A percentile compares a stretch with the other conserved stretches of the same genome.
Conservation (phyloP, 1,139 yeast species). For the Candida tetrigidarum region DNA sequence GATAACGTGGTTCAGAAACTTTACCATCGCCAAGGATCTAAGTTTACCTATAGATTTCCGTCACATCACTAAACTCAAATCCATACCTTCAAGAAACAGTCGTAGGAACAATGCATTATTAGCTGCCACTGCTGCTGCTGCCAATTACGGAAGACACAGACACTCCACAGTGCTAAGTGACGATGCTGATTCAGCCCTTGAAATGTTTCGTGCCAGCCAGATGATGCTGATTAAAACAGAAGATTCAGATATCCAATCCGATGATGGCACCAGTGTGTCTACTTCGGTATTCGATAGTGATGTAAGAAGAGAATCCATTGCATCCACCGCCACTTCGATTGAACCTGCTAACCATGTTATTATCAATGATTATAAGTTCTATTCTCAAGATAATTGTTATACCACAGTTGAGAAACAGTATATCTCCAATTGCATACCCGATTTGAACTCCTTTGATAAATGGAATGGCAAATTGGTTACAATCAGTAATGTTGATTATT, state of each 20-base stretch:
- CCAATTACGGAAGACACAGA: conserved; percentile 17
- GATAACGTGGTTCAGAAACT: conserved; percentile 44
- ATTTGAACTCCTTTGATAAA: conserved; percentile 42
- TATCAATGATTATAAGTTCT: conserved; percentile 24
- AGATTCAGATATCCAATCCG: conserved; percentile 3
- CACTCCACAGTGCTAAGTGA: neutral
- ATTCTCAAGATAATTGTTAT: conserved; percentile 29
- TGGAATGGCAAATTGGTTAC: conserved; percentile 41
- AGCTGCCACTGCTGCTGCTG: conserved; percentile 32
- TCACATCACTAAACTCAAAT: conserved; percentile 30
- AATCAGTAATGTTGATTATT: conserved; percentile 32
- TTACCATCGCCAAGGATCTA: conserved; percentile 41
- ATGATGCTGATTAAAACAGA: conserved; percentile 9
- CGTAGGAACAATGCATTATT: conserved; percentile 30
- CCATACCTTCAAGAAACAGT: conserved; percentile 34
- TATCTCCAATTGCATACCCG: conserved; percentile 45
- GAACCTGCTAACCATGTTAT: conserved; percentile 6
- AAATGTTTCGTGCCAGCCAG: conserved; percentile 3
- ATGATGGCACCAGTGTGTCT: conserved; percentile 8
- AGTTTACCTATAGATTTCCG: conserved; percentile 38
- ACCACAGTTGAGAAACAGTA: conserved; percentile 38
- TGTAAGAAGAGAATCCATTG: conserved; percentile 15
- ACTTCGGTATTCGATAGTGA: conserved; percentile 12
- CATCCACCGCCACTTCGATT: conserved; percentile 14
- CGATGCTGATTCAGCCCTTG: neutral